Evolutionary conservation across 2,329 filamentous ascomycete species (phyloP), one percentile per base, ranked within the genome.

Genomic region (Monosporascus sp.): DNA sequence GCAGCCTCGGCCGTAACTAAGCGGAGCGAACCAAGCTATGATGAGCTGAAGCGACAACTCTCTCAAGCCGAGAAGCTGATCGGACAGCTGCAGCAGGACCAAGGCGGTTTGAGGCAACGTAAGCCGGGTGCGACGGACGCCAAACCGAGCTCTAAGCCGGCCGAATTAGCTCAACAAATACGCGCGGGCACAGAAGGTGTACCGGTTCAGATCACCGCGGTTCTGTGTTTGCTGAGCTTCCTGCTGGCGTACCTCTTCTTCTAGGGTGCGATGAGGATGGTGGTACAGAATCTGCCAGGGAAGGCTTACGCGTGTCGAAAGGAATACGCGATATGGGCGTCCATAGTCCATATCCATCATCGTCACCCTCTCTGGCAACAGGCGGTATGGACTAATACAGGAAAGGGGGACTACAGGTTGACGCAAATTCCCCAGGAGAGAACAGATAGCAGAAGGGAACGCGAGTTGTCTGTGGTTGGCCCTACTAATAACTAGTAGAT

Each of bases 231-330:
- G 64, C 64, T 96, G 58, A 92, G 90, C 77, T 99, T 99, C 76
- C 73, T 99, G 67, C 81, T 97, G 62, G 94, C 91, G 51, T 99
- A 97, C 74, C 83, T 97, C 72, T 91, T 99, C 78, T 99, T 99
- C 73, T 99, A 85, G 60, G 56, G 44, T 54, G 51, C 39, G 51
- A 51, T 27, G 45, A 52, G 36, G 49, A 54, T 57, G 42, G 49
- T 54, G 36, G 50, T 56, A 48, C 48, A 48, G 47, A 52, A 53
- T 48, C 37, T 41, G 45, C 25, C 44, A 44, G 39, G 53, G 17
- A 50, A 39, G 46, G 45, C n/a, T 24, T 47, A 24, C 20, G 41
- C 20, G 11, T 44, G 20, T 44, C 20, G 41, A 44, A 44, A 1
- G 14, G 6, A 44, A 44, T 24, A 25, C 14, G 20, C 31, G 11